These are phyloP conservation scores for Penicillium brevicompactum DNA, from an alignment of 2,329 filamentous ascomycete species.

Conservation along the genomic window DNA sequence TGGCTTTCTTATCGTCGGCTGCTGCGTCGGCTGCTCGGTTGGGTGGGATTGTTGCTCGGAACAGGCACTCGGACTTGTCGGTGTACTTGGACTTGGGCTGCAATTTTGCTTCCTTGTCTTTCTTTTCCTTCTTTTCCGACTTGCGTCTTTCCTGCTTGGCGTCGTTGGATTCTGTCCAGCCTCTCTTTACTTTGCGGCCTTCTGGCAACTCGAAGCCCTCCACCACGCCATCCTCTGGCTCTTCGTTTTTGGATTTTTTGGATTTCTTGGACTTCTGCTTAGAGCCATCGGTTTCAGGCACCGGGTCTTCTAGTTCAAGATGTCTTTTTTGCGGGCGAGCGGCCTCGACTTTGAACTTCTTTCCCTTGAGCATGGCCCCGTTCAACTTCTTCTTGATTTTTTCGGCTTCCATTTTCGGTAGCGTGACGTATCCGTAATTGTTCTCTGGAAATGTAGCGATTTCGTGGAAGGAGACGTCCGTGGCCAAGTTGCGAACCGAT, in stretches of 20 bases:
- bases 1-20: constrained; percentile 46
- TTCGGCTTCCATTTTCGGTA: constrained; percentile 80
- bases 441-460: constrained; percentile 87
- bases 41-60: constrained; percentile 77
- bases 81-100: constrained; percentile 75
- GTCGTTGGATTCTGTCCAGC: constrained; percentile 74
- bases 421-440: constrained; percentile 84
- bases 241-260: constrained; percentile 56
- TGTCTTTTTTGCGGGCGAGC: constrained; percentile 67
- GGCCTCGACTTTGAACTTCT: constrained; percentile 81
- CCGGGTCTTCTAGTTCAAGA: constrained; percentile 41
- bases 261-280: constrained; percentile 52
- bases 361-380: constrained; percentile 79
- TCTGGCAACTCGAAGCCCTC: constrained; percentile 71
- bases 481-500: constrained; percentile 65
- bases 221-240: constrained; percentile 46
- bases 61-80: constrained; percentile 76
- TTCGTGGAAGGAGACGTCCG: constrained; percentile 84
- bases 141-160: constrained; percentile 47
- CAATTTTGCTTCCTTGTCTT: constrained; percentile 59
- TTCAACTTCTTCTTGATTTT: constrained; percentile 90
- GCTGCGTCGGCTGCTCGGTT: constrained; percentile 43
- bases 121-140: constrained; percentile 54
- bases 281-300: constrained; percentile 44
- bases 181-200: constrained; percentile 80